A percentile compares a stretch with the other conserved stretches of the same genome.
phyloP scores from a whole-genome alignment of 805 yeast species.

The Ogataea degrootiae region DNA sequence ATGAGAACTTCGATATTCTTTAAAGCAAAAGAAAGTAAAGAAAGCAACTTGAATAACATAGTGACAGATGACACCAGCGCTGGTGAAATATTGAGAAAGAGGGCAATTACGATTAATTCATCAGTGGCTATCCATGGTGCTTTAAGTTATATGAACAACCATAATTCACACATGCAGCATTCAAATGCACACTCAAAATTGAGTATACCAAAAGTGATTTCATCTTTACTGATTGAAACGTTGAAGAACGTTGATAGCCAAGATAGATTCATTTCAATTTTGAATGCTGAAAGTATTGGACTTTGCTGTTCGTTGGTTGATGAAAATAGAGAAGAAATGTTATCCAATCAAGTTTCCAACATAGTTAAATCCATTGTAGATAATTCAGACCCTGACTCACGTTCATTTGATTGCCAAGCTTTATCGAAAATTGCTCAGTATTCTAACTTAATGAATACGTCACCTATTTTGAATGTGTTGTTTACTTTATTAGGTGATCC shows the following conservation, averaged over 20 bases:
- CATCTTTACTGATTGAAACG: conserved; percentile 24
- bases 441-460: conserved; percentile 30
- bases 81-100: conserved; percentile 21
- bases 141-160: conserved; percentile 27
- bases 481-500: conserved; percentile 68
- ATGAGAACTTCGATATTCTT: conserved; percentile 51
- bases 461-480: conserved; percentile 50
- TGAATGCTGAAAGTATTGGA: conserved; percentile 32
- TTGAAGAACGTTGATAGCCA: conserved; percentile 20
- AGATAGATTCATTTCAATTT: conserved; percentile 17
- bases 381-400: conserved; percentile 55
- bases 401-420: conserved; percentile 54
- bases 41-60: conserved; percentile 5
- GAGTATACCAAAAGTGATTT: conserved; percentile 19
- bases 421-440: conserved; percentile 30
- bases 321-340: conserved; percentile 16
- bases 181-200: conserved; percentile 6
- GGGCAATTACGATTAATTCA: conserved; percentile 56
- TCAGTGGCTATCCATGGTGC: conserved; percentile 60
- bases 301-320: conserved; percentile 24
- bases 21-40: conserved; percentile 28
- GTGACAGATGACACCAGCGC: conserved; percentile 8
- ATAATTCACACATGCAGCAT: conserved; percentile 9
- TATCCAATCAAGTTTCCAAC: conserved; percentile 42
- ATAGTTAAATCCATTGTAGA: conserved; percentile 62